Conservation (phyloP, 2,329 filamentous ascomycete genomes). For the Exophiala mesophila region DNA sequence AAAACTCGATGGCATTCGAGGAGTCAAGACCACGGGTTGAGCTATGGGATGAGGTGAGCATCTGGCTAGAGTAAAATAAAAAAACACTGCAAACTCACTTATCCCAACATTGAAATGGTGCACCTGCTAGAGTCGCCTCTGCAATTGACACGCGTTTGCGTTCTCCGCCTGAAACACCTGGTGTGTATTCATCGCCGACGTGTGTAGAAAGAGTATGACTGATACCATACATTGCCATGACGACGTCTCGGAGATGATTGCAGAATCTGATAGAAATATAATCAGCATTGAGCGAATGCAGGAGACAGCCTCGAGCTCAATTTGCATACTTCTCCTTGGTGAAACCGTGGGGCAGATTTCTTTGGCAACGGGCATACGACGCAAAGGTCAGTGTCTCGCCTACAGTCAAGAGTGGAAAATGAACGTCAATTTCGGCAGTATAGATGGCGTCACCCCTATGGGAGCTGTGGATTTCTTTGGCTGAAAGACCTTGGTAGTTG, state of each 20-base stretch:
- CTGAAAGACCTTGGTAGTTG: constrained; percentile 73
- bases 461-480: constrained; percentile 65
- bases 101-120: constrained; percentile 42
- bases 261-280: neutral
- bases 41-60: constrained; percentile 38
- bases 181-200: constrained; percentile 51
- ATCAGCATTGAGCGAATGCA: neutral
- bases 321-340: constrained; percentile 39
- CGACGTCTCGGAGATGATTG: constrained; percentile 38
- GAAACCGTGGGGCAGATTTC: constrained; percentile 33
- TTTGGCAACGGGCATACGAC: constrained; percentile 49
- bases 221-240: constrained; percentile 42
- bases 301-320: too few relatives aligned
- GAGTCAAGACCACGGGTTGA: constrained; percentile 50
- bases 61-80: constrained; percentile 2
- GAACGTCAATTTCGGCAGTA: constrained; percentile 76
- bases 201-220: constrained; percentile 50
- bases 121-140: constrained; percentile 44
- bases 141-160: constrained; percentile 58
- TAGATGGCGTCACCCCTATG: constrained; percentile 85
- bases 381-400: constrained; percentile 67
- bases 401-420: constrained; percentile 72
- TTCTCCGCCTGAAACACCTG: constrained; percentile 58
- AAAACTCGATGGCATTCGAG: constrained; percentile 55
- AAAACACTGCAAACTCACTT: constrained; percentile 31